Conservation (phyloP, 306 rosid species). For the Sindora glabra region DNA sequence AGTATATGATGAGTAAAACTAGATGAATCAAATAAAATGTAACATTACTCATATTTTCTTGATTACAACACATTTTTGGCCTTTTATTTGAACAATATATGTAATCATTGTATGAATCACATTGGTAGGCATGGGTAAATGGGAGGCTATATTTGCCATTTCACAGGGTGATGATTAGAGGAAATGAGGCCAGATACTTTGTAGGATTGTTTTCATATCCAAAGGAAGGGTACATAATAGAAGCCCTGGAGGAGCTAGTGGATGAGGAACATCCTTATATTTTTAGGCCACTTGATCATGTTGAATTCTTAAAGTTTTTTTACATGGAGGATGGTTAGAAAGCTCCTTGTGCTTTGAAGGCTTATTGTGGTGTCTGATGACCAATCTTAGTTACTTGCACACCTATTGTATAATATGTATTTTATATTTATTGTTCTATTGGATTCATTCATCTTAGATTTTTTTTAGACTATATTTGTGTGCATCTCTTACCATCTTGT, state of each 20-base stretch:
- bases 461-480: no score
- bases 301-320: conserved; percentile 35
- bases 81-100: no score
- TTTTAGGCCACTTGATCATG: conserved; percentile 53
- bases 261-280: conserved; percentile 65
- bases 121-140: conserved; percentile 65
- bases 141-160: conserved; percentile 49
- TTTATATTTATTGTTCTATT: no score
- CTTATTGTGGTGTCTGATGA: conserved; percentile 58
- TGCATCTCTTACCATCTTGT: no score
- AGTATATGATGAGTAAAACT: no score
- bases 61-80: no score
- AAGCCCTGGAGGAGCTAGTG: conserved; percentile 58
- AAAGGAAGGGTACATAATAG: conserved; percentile 33
- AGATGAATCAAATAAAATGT: no score
- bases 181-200: conserved; percentile 56
- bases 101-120: no score
- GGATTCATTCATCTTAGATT: not conserved
- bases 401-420: not conserved
- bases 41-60: no score
- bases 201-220: conserved; percentile 53
- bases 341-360: conserved; percentile 30
- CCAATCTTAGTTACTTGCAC: no score
- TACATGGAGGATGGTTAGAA: conserved; percentile 33
- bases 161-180: conserved; percentile 66